These are phyloP conservation scores for Xylaria castorea DNA, from an alignment of 495 filamentous ascomycete species.

Conservation along the genomic window DNA sequence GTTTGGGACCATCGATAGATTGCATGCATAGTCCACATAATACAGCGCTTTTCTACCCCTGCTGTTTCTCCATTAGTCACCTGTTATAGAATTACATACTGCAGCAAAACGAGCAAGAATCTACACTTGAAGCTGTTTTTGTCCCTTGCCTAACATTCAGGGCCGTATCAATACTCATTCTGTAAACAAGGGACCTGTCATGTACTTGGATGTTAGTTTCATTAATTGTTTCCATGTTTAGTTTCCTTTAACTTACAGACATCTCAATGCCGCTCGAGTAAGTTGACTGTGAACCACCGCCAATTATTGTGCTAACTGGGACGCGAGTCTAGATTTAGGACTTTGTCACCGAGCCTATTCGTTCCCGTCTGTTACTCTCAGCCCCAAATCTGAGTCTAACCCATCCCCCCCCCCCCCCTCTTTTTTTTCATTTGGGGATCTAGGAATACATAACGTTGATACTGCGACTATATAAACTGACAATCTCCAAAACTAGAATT, in stretches of 20 bases:
- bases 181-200: neutral
- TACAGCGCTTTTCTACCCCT: neutral
- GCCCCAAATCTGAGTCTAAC: neutral
- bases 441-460: neutral
- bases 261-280: neutral
- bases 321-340: neutral
- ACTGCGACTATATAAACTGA: no score
- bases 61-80: neutral
- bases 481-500: neutral
- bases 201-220: neutral
- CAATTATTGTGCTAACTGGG: neutral
- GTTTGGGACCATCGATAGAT: neutral
- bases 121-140: neutral
- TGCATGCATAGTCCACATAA: neutral
- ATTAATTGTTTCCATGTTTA: neutral
- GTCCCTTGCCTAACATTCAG: neutral
- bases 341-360: neutral
- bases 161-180: neutral
- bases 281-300: neutral
- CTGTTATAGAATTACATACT: neutral
- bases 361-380: neutral
- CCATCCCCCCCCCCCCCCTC: neutral
- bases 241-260: neutral
- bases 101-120: neutral
- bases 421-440: neutral